Base-by-base conservation (phyloP, 768 basidiomycete genomes). In the Xerocomellus dryophilus region DNA sequence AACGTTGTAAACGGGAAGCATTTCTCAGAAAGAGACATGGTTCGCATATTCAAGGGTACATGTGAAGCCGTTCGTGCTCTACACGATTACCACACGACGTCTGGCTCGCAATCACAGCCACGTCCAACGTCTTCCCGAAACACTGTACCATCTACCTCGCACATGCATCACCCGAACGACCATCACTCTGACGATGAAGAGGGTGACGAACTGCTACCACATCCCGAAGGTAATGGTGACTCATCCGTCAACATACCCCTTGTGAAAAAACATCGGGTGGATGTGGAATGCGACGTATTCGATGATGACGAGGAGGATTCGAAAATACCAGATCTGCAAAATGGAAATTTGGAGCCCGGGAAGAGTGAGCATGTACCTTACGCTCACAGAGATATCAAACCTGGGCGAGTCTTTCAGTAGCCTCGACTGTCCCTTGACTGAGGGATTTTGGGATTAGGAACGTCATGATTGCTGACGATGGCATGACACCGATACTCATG, bases 321-420 rank as follows among this genome's bases (percentile, higher is more conserved):
- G 18, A 70, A 72, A 44, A 64, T 71, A 36, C 76, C 78, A 41
- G 69, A 73, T 31, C 65, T 75, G 20, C 74, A 70, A 42, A 76
- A 73, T 46, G 73, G 69, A 15, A 62, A 61, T 23, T 68, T 63
- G 18, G 68, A 61, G 11, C 62, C 74, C 4, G 78, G 77, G 3
- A 70, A 76, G 57, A 63, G 63, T 2, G 85, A 86, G 59, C 69
- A 87, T 27, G 81, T 93, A 8, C 94, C 97, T 1, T 99, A 95
- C 69, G 96, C 96, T 1, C 97, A 99, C 71, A 79, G 97, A 51
- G 97, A 99, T 73, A 76, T 98, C 62, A 99, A 99, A 74, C 96
- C 94, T 42, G 95, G 85, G 95, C 95, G 62, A 61, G 88, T 74
- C 18, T 54, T 34, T 25, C 15, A 47, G 40, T 32, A 31, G 27